Percentiles rank a stretch among this genome's conserved stretches.
These are phyloP conservation scores for Sideroxylon spinosum DNA, from an alignment of 179 eudicot species.

Conservation along the genomic window DNA sequence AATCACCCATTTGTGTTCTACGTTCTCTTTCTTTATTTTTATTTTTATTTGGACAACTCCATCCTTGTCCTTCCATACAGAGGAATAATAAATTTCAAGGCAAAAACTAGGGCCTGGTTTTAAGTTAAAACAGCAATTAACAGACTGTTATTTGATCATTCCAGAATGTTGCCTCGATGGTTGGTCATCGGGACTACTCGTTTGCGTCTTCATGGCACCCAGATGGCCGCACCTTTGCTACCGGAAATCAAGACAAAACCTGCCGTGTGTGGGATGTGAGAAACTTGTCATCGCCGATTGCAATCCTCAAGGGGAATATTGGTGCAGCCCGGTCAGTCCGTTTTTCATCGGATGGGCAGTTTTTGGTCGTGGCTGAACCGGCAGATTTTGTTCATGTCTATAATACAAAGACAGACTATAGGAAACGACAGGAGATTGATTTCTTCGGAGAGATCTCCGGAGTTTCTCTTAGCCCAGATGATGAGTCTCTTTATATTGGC, in stretches of 20 bases:
- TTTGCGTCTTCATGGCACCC: conserved; percentile 94
- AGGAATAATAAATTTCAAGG: too few relatives aligned
- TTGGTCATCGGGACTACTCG: conserved; percentile 72
- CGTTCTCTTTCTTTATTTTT: too few relatives aligned
- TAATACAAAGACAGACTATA: conserved; percentile 39
- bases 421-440: conserved; percentile 67
- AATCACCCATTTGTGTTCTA: not conserved
- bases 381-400: conserved; percentile 88
- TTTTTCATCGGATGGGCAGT: conserved; percentile 74
- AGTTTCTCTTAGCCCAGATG: conserved; percentile 75
- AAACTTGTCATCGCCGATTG: conserved; percentile 42
- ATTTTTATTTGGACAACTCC: too few relatives aligned
- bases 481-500: conserved; percentile 66
- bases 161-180: conserved; percentile 54
- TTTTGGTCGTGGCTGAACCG: conserved; percentile 75
- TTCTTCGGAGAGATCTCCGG: conserved; percentile 91
- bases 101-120: not conserved
- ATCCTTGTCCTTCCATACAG: too few relatives aligned
- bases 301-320: conserved; percentile 71
- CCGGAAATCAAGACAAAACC: conserved; percentile 90
- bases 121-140: not conserved
- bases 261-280: conserved; percentile 83
- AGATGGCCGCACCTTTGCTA: conserved; percentile 61
- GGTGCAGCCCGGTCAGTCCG: conserved; percentile 79
- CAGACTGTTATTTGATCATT: not conserved